These are phyloP conservation scores for Fremontodendron californicum DNA, from an alignment of 345 rosid species.

Conservation along the genomic window DNA sequence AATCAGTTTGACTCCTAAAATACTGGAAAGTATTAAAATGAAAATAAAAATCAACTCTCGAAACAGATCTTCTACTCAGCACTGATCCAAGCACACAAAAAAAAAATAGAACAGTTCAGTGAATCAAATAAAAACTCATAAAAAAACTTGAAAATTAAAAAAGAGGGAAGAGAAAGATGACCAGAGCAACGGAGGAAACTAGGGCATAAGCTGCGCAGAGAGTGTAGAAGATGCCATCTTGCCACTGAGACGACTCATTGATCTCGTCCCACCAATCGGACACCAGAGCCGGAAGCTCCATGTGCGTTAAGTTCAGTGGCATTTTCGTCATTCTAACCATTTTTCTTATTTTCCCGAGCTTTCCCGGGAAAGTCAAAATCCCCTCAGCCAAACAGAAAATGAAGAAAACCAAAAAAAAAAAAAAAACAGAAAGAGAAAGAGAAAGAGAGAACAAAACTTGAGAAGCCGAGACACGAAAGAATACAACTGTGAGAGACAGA, in stretches of 20 bases:
- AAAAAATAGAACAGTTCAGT: not conserved
- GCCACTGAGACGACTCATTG: conserved; percentile 65
- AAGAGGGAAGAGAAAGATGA: not conserved
- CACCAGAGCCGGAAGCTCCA: conserved; percentile 1
- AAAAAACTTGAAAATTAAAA: not conserved
- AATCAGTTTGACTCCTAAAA: conserved; percentile 4
- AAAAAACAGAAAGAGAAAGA: not conserved
- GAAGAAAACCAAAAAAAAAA: too few relatives aligned
- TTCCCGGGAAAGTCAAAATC: conserved; percentile 15
- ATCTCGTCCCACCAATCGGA: conserved; percentile 19
- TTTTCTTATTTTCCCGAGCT: conserved; percentile 10
- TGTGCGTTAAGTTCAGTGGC: conserved; percentile 1
- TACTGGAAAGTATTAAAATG: not conserved
- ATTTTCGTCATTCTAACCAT: conserved; percentile 13
- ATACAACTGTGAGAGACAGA: not conserved
- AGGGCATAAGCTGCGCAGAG: conserved; percentile 93
- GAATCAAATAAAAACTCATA: not conserved
- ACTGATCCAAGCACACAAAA: not conserved
- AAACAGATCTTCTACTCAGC: not conserved
- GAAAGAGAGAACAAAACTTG: not conserved
- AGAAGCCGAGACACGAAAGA: not conserved
- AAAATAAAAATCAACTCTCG: not conserved
- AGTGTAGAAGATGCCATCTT: conserved; percentile 85
- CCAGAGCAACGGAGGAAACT: conserved; percentile 48
- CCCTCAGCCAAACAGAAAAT: not conserved